A percentile compares a stretch with the other conserved stretches of the same genome.
These are phyloP conservation scores for Colletotrichum sp. DNA, from an alignment of 2,329 filamentous ascomycete genomes.

Conservation along the genomic window DNA sequence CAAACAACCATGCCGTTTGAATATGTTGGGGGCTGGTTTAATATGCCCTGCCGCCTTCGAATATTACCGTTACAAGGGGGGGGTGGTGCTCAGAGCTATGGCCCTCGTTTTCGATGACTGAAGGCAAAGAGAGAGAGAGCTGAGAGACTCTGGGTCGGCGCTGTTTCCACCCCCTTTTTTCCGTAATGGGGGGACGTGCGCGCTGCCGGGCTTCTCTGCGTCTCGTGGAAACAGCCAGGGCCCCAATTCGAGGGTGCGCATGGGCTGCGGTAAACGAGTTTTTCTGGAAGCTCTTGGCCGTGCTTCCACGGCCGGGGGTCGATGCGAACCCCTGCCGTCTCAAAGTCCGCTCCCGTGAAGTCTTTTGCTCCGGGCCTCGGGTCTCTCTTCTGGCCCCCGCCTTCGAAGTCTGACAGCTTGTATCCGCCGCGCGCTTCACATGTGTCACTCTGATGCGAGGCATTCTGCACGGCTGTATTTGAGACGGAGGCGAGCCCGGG, in stretches of 20 bases:
- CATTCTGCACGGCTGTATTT: neutral
- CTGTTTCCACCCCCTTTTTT: neutral
- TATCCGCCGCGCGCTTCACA: neutral
- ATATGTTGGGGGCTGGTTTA: conserved; percentile 8
- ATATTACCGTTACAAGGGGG: conserved; percentile 2
- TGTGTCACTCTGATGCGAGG: neutral
- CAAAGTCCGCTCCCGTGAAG: neutral
- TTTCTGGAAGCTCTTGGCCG: conserved; percentile 11
- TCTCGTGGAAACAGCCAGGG: neutral
- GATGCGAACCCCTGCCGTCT: neutral
- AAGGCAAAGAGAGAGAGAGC: neutral
- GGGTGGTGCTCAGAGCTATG: neutral
- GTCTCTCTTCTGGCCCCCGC: neutral
- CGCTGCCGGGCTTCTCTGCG: neutral
- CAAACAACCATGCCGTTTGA: neutral
- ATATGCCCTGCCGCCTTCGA: conserved; percentile 1
- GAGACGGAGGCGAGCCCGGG: neutral
- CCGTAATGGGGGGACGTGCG: neutral
- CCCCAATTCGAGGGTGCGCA: neutral
- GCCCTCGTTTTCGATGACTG: neutral
- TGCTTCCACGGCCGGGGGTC: neutral
- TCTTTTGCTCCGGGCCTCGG: neutral
- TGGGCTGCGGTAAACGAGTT: neutral
- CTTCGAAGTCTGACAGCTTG: neutral
- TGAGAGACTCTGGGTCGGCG: neutral